Evolutionary conservation across 2,329 filamentous ascomycete species (phyloP), one percentile per base, ranked within the genome.

Genomic region (Drechmeria coniospora): DNA sequence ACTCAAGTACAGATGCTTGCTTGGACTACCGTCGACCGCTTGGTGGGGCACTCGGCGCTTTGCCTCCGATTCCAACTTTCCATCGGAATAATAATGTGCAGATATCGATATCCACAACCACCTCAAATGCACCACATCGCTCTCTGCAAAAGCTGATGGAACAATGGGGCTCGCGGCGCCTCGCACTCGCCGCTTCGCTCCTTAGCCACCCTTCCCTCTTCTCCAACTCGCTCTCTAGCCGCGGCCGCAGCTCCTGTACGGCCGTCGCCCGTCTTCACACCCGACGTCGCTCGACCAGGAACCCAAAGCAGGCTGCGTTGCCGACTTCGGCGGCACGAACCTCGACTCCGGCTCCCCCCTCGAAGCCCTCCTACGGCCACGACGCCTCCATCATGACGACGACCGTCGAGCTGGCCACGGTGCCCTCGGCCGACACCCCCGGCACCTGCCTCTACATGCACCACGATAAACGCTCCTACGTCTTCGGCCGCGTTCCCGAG

Each of bases 351-450:
- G n/a, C 21, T 6, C 15, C 10, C n/a, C 3, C 15, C 15, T 7
- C 13, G 3, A 18, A 3, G 14, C 16, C 26, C 14, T 12, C 8
- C 5, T 6, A 9, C 8, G 4, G 9, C 9, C 21, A 19, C 17
- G 28, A 29, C 19, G 5, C 31, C 8, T 33, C 29, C 31, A 49
- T 38, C 36, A 93, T 93, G 86, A 65, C 74, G 41, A 77, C 67
- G 47, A 72, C 62, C 42, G 62, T 86, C 31, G 76, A 92, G 50
- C 57, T 95, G 42, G 51, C 87, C 35, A 79, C 76, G 12, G 79
- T 79, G 33, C 87, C 87, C 10, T 90, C 87, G 39, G 78, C 77
- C 33, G 90, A 98, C 54, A 93, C 84, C 13, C 70, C 76, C 1
- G 87, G 87, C 29, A 81, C 82, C 2, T 68, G 71, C 27, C 51